A percentile compares a stretch with the other conserved stretches of the same genome.
Conservation (phyloP, 805 yeast genomes). For the Metahyphopichia silvanorum region DNA sequence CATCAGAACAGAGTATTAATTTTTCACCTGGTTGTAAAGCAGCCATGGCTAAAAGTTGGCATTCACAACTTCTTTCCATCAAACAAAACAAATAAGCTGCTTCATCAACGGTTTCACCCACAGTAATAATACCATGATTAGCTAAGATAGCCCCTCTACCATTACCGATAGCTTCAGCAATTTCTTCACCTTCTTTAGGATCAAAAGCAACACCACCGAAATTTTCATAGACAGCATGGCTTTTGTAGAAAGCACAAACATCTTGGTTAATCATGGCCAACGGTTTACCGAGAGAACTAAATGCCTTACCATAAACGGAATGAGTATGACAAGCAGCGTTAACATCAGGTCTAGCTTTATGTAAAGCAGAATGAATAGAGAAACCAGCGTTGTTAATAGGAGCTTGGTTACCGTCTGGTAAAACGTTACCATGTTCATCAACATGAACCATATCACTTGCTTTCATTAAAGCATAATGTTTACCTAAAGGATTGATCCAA, state of each 20-base stretch:
- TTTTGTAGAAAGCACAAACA: conserved; percentile 61
- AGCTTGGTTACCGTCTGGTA: conserved; percentile 36
- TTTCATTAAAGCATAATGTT: conserved; percentile 53
- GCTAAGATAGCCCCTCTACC: conserved; percentile 31
- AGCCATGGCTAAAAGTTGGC: conserved; percentile 33
- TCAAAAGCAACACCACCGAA: conserved; percentile 75
- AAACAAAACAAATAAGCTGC: conserved; percentile 32
- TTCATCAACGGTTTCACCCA: conserved; percentile 33
- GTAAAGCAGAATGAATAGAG: conserved; percentile 38
- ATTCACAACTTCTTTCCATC: conserved; percentile 29
- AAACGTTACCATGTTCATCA: conserved; percentile 32
- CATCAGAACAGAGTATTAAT: conserved; percentile 49
- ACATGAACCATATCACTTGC: conserved; percentile 40
- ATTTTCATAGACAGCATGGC: conserved; percentile 61
- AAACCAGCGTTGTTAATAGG: conserved; percentile 43
- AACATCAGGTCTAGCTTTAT: conserved; percentile 36
- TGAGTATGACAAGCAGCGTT: conserved; percentile 42
- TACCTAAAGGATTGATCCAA: conserved; percentile 89
- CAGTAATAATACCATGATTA: conserved; percentile 34
- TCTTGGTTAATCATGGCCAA: conserved; percentile 83
- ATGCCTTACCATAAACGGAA: conserved; percentile 38
- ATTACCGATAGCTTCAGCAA: conserved; percentile 27
- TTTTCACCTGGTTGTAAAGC: conserved; percentile 39
- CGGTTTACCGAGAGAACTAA: conserved; percentile 31
- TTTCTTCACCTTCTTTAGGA: conserved; percentile 25